phyloP scores from a whole-genome alignment of 306 rosid genomes.

The Leucaena leucocephala region DNA sequence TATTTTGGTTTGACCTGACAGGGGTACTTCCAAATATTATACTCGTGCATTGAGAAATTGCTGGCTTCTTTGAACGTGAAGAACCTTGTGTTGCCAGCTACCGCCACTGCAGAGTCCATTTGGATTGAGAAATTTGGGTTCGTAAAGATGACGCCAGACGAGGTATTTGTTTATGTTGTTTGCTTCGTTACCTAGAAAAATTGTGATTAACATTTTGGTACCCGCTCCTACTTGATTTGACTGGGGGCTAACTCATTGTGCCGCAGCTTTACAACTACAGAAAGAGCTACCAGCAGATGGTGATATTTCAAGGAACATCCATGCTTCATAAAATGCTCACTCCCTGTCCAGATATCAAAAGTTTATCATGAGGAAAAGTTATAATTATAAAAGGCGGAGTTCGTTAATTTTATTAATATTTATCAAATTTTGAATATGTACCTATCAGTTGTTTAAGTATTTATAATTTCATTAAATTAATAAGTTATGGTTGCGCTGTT shows the following conservation, averaged over 20 bases:
- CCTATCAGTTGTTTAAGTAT: slow-evolving; percentile 24
- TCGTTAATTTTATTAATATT: slow-evolving; percentile 26
- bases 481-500: background rate
- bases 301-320: slow-evolving; percentile 87
- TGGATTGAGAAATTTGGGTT: slow-evolving; percentile 92
- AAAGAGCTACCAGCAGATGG: slow-evolving; percentile 72
- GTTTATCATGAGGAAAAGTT: slow-evolving; percentile 30
- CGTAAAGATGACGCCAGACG: slow-evolving; percentile 68
- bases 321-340: slow-evolving; percentile 86
- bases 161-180: slow-evolving; percentile 61
- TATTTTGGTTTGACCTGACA: slow-evolving; percentile 35
- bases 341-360: slow-evolving; percentile 53
- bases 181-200: background rate
- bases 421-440: slow-evolving; percentile 34
- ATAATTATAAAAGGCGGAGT: slow-evolving; percentile 36
- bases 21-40: slow-evolving; percentile 95
- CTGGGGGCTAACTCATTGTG: slow-evolving; percentile 44
- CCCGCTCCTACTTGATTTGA: slow-evolving; percentile 18
- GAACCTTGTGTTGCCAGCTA: slow-evolving; percentile 85
- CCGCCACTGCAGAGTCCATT: slow-evolving; percentile 85
- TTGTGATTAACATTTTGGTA: slow-evolving; percentile 13
- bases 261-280: slow-evolving; percentile 80
- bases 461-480: slow-evolving; percentile 30
- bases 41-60: slow-evolving; percentile 87
- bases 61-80: slow-evolving; percentile 74